Percentiles rank a stretch among this genome's conserved stretches.
Evolutionary conservation across 2,329 filamentous ascomycete species (phyloP).

Genomic region (Elsinoe australis): DNA sequence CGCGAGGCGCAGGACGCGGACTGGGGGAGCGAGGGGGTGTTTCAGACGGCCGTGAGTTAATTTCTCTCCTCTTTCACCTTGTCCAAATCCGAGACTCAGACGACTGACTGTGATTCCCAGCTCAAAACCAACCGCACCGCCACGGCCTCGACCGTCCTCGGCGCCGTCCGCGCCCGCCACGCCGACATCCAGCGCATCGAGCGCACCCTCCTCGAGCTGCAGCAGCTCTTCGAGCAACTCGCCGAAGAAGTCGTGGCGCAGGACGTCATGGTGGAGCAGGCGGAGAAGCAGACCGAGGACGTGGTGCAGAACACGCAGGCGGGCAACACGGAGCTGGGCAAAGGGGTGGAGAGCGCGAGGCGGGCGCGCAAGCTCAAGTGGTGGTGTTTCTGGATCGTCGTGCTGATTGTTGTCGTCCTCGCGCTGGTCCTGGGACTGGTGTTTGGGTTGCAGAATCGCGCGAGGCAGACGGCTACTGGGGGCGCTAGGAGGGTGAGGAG

Average conservation of each 20-base stretch:
- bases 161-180: constrained; percentile 72
- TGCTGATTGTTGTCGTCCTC: constrained; percentile 43
- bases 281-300: constrained; percentile 58
- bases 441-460: constrained; percentile 34
- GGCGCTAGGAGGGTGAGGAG: not conserved
- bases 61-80: constrained; percentile 2
- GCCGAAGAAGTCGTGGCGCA: constrained; percentile 67
- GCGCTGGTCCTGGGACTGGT: constrained; percentile 44
- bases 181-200: constrained; percentile 78
- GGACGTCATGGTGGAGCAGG: constrained; percentile 54
- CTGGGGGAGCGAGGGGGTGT: constrained; percentile 72
- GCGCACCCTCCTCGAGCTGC: constrained; percentile 62
- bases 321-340: constrained; percentile 61
- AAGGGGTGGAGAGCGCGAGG: constrained; percentile 59
- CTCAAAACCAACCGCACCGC: constrained; percentile 67
- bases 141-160: constrained; percentile 64
- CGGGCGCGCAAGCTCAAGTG: constrained; percentile 70
- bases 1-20: constrained; percentile 60
- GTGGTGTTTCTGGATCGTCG: constrained; percentile 60
- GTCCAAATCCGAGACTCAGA: not conserved
- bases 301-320: constrained; percentile 60
- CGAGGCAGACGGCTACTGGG: constrained; percentile 1
- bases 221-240: constrained; percentile 64
- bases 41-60: constrained; percentile 66
- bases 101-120: constrained; percentile 35